Percentiles rank a stretch among this genome's conserved stretches.
phyloP scores from a whole-genome alignment of 192 early-diverging fungal genomes.

The Phycomyces nitens region DNA sequence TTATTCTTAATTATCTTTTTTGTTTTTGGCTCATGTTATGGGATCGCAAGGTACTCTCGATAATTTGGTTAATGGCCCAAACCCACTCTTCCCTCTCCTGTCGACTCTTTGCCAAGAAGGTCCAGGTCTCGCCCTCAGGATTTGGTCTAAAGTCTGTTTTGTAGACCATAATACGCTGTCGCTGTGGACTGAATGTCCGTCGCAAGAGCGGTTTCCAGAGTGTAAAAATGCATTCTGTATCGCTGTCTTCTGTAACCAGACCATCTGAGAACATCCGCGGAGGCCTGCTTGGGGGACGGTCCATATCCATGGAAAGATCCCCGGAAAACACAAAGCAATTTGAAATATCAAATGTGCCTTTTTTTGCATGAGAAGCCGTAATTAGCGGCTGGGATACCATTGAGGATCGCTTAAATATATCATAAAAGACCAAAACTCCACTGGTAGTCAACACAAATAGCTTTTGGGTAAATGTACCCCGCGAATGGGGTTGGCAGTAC shows the following conservation, averaged over 20 bases:
- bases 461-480: slow-evolving; percentile 24
- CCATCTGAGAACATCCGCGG: slow-evolving; percentile 21
- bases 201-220: slow-evolving; percentile 21
- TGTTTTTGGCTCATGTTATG: not conserved
- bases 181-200: slow-evolving; percentile 1
- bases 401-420: slow-evolving; percentile 9
- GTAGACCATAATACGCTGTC: slow-evolving; percentile 12
- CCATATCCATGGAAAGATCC: not conserved
- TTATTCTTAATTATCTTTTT: not conserved
- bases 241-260: slow-evolving; percentile 17
- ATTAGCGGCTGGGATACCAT: not conserved
- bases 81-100: slow-evolving; percentile 35
- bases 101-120: slow-evolving; percentile 21
- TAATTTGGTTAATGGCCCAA: slow-evolving; percentile 20
- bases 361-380: slow-evolving; percentile 4
- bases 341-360: slow-evolving; percentile 22
- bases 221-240: slow-evolving; percentile 22
- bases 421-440: slow-evolving; percentile 19
- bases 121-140: slow-evolving; percentile 6
- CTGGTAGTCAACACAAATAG: slow-evolving; percentile 18
- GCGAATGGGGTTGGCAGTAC: slow-evolving; percentile 20
- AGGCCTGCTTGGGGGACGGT: not conserved
- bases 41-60: slow-evolving; percentile 14
- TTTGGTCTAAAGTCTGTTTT: not conserved
- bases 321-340: slow-evolving; percentile 29